Percentiles rank a stretch among this genome's conserved stretches.
These are phyloP conservation scores for Amanita pseudoporphyria DNA, from an alignment of 768 basidiomycete genomes.

Conservation along the genomic window DNA sequence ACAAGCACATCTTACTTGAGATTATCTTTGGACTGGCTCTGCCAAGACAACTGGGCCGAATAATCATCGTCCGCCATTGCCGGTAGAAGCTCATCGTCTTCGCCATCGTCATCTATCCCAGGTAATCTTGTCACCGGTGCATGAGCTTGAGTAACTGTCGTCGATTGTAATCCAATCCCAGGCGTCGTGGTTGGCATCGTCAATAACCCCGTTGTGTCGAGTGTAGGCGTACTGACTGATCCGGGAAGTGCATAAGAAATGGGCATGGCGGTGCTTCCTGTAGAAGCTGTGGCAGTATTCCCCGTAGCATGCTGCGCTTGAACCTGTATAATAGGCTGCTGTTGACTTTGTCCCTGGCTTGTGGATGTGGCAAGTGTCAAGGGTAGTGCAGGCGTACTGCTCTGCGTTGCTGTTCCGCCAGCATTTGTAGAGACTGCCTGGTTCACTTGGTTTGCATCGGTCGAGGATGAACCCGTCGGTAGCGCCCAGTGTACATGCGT, in stretches of 20 bases:
- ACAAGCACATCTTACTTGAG: conserved; percentile 43
- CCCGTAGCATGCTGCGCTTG: not conserved
- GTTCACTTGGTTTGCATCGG: conserved; percentile 1
- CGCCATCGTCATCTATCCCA: conserved; percentile 44
- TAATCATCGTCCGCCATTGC: conserved; percentile 89
- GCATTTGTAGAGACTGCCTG: not conserved
- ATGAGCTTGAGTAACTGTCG: conserved; percentile 5
- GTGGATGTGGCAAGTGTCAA: not conserved
- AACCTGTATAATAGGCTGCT: not conserved
- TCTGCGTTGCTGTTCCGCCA: conserved; percentile 4
- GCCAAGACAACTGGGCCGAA: conserved; percentile 73
- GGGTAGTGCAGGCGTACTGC: not conserved
- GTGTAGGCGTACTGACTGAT: conserved; percentile 3
- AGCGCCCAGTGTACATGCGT: conserved; percentile 8
- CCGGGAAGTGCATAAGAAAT: not conserved
- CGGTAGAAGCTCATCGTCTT: conserved; percentile 67
- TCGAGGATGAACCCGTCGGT: conserved; percentile 8
- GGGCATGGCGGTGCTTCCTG: not conserved
- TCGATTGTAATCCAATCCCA: conserved; percentile 12
- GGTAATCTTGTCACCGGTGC: conserved; percentile 7
- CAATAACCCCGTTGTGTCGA: conserved; percentile 15
- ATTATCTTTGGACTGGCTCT: conserved; percentile 84
- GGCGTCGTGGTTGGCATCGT: conserved; percentile 12
- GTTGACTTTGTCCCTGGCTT: not conserved
- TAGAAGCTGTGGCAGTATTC: conserved; percentile 5